Conservation (phyloP, 2,329 filamentous ascomycete species). For the Tolypocladium capitatum region DNA sequence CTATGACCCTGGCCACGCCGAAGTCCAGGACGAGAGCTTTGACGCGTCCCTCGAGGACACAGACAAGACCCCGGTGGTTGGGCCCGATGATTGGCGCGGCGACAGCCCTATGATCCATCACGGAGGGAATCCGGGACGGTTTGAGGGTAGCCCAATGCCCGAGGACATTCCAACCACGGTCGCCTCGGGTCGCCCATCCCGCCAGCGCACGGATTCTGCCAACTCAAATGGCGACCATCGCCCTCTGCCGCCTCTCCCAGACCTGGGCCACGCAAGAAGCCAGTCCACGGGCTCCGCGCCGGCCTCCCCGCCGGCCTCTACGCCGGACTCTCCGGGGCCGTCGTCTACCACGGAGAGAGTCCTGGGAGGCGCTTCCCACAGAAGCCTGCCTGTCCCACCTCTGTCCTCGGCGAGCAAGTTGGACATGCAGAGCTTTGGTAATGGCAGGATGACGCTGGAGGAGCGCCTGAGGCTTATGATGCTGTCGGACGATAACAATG, state of each 20-base stretch:
- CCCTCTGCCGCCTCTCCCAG: constrained; percentile 77
- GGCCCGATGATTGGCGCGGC: constrained; percentile 91
- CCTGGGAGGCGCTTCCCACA: constrained; percentile 44
- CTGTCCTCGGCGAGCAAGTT: constrained; percentile 55
- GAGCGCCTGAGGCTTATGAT: constrained; percentile 83
- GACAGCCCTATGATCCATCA: constrained; percentile 35
- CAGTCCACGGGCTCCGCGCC: constrained; percentile 32
- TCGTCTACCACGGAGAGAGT: constrained; percentile 61
- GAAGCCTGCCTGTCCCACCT: constrained; percentile 62
- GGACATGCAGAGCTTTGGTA: constrained; percentile 65
- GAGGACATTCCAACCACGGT: constrained; percentile 30
- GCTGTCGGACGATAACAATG: constrained; percentile 52
- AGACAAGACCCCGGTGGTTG: constrained; percentile 94
- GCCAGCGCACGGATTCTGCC: constrained; percentile 56
- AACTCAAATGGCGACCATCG: constrained; percentile 71
- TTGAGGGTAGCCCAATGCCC: constrained; percentile 57
- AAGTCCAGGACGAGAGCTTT: constrained; percentile 67
- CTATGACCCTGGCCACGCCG: constrained; percentile 38
- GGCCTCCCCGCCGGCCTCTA: constrained; percentile 42
- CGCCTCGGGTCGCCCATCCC: constrained; percentile 36
- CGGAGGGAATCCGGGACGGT: constrained; percentile 22
- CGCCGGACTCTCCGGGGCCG: constrained; percentile 46
- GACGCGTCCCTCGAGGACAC: constrained; percentile 91
- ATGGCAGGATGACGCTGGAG: constrained; percentile 68
- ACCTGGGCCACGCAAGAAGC: constrained; percentile 28